Base-by-base conservation (phyloP, 345 rosid species). In the Orychophragmus violaceus region DNA sequence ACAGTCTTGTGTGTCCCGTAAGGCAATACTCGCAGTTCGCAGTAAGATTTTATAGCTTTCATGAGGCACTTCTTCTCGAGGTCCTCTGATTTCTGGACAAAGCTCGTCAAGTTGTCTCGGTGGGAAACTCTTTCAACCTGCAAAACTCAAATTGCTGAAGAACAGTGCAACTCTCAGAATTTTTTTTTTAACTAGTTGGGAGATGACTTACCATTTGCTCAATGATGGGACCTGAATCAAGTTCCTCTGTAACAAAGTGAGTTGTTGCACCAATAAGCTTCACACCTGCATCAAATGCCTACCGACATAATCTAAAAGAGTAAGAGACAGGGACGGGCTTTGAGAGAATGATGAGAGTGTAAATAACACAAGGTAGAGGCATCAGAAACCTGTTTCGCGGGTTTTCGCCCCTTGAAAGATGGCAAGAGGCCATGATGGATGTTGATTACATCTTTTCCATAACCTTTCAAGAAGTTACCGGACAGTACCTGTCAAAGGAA, bases 341-440 rank as follows among this genome's bases (percentile, higher is more conserved):
- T 18, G 74, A 27, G 24, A 28, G 23, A 58, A 13, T 13, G 18
- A 51, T 2, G 6, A 56, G 42, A 57, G 52, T 37, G 58, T 59
- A 53, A 19, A 23, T 30, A 37, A 52, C 33, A 37, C 14, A 35
- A 27, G 36, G 11, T 44, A 56, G 48, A 58, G 29, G 9, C 14
- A 71, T 42, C 27, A 58, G 64, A 62, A 36, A 90, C 98, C 97
- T 94, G 99, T 71, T 78, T 88, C 0, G 87, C 82, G 5, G 99
- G 97, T 32, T 74, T 62, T 41, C 95, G 80, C n/a, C 99, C 99
- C 78, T 81, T 90, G 77, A 90, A 94, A 56, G 99, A 90, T 37
- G 99, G 97, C 78, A 94, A 74, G 81, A 90, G 99, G 24, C 99
- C 99, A 64, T 94, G 99, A 77, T 94, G 99, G 74, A 94, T 94